Evolutionary conservation across 2,329 filamentous ascomycete genomes (phyloP).

Genomic region (Pseudocercospora eumusae): DNA sequence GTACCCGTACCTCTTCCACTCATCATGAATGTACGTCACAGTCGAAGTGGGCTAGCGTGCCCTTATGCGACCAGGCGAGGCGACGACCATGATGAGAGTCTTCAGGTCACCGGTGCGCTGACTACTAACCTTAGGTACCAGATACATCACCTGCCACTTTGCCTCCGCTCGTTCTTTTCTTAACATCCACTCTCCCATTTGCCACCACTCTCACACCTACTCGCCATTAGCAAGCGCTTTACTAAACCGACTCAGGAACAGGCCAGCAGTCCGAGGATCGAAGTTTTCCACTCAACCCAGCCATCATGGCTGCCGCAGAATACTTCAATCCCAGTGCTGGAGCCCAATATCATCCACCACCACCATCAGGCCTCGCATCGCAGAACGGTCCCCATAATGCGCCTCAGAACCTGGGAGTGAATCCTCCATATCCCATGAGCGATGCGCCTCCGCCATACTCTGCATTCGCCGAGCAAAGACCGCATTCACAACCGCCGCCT

Average conservation of each 20-base stretch:
- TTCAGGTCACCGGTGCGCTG: conserved; percentile 1
- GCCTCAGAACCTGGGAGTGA: conserved; percentile 16
- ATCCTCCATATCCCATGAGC: conserved; percentile 34
- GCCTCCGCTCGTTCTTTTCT: conserved; percentile 1
- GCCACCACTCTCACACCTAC: background rate
- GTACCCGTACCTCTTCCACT: background rate
- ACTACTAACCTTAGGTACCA: background rate
- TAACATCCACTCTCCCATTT: background rate
- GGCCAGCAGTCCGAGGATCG: background rate
- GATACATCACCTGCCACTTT: conserved; percentile 7
- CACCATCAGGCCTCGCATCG: conserved; percentile 21
- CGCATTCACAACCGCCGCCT: conserved; percentile 36
- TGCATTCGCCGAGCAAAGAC: conserved; percentile 28
- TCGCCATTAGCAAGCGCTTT: background rate
- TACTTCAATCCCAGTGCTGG: conserved; percentile 25
- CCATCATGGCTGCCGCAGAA: conserved; percentile 35
- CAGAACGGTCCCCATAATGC: conserved; percentile 12
- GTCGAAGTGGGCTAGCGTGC: background rate
- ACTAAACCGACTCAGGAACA: background rate
- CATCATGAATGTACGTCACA: background rate
- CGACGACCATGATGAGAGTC: conserved; percentile 5
- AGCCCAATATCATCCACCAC: conserved; percentile 14
- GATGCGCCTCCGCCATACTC: conserved; percentile 37
- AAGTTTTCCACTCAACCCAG: background rate
- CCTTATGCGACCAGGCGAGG: conserved; percentile 6